A percentile compares a stretch with the other conserved stretches of the same genome.
phyloP scores from a whole-genome alignment of 2,329 filamentous ascomycete genomes.

The Herpotrichia juniperi region DNA sequence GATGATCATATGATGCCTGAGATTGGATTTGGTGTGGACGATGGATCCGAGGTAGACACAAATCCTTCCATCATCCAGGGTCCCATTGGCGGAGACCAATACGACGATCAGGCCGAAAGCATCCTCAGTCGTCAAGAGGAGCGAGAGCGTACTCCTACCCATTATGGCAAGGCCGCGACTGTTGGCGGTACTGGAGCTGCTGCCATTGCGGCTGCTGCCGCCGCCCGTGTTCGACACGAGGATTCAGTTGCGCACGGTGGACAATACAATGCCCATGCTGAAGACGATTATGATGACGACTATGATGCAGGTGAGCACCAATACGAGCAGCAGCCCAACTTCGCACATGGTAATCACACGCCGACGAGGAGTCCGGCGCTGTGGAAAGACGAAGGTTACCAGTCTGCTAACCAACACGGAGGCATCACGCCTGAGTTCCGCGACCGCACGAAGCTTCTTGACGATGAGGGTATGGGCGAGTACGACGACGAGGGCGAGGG shows the following conservation, averaged over 20 bases:
- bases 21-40: slow-evolving; percentile 68
- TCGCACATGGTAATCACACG: slow-evolving; percentile 37
- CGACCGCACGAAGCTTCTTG: slow-evolving; percentile 55
- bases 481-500: slow-evolving; percentile 55
- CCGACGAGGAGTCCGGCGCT: slow-evolving; percentile 59
- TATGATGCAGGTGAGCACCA: slow-evolving; percentile 41
- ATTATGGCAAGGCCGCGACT: slow-evolving; percentile 33
- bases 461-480: slow-evolving; percentile 62
- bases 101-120: slow-evolving; percentile 51
- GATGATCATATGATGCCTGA: slow-evolving; percentile 76
- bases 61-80: slow-evolving; percentile 86
- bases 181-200: slow-evolving; percentile 59
- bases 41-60: slow-evolving; percentile 72
- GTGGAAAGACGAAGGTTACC: slow-evolving; percentile 84
- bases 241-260: slow-evolving; percentile 31
- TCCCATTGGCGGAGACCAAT: slow-evolving; percentile 64
- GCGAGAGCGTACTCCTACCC: slow-evolving; percentile 34
- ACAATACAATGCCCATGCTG: slow-evolving; percentile 43
- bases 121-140: slow-evolving; percentile 40
- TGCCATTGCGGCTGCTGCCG: slow-evolving; percentile 60
- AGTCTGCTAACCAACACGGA: slow-evolving; percentile 72
- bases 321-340: slow-evolving; percentile 35
- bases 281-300: slow-evolving; percentile 44
- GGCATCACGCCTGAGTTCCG: slow-evolving; percentile 52
- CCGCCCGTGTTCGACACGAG: slow-evolving; percentile 36